Percentiles rank a stretch among this genome's conserved stretches.
Conservation (phyloP, 106 monocot genomes). For the Dendrobium nobile region DNA sequence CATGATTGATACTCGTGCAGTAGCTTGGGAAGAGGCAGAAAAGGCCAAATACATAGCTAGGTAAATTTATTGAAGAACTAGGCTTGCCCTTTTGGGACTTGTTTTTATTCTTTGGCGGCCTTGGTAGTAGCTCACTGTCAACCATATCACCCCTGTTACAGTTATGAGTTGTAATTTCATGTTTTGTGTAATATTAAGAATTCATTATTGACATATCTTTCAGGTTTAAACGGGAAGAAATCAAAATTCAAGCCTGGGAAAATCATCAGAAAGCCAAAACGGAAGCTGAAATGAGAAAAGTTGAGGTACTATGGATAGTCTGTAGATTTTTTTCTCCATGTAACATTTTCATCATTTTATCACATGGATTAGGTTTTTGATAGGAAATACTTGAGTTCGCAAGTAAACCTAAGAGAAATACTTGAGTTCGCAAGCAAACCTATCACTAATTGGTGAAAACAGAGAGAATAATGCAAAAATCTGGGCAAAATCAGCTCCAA, state of each 20-base stretch:
- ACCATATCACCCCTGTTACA: neutral
- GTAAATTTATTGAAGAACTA: slow-evolving; percentile 21
- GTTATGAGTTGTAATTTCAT: neutral
- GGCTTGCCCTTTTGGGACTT: neutral
- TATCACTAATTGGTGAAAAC: no score
- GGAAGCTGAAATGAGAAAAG: slow-evolving; percentile 53
- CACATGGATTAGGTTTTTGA: no score
- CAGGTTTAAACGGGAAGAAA: slow-evolving; percentile 44
- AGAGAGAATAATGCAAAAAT: no score
- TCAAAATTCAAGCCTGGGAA: slow-evolving; percentile 53
- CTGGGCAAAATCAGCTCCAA: no score
- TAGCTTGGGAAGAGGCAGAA: slow-evolving; percentile 95
- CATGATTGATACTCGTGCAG: slow-evolving; percentile 60
- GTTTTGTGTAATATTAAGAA: neutral
- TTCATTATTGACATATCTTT: slow-evolving; percentile 1
- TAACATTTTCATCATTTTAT: neutral
- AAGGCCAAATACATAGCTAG: slow-evolving; percentile 82
- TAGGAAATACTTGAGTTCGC: no score
- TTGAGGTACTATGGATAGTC: slow-evolving; percentile 21
- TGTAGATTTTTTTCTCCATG: neutral
- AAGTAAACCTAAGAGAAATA: no score
- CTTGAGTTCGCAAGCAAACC: no score
- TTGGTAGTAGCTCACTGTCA: neutral
- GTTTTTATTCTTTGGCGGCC: neutral
- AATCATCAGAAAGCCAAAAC: slow-evolving; percentile 51